Percentiles rank a stretch among this genome's conserved stretches.
phyloP scores from a whole-genome alignment of 306 rosid species.

The Prosopis cineraria region DNA sequence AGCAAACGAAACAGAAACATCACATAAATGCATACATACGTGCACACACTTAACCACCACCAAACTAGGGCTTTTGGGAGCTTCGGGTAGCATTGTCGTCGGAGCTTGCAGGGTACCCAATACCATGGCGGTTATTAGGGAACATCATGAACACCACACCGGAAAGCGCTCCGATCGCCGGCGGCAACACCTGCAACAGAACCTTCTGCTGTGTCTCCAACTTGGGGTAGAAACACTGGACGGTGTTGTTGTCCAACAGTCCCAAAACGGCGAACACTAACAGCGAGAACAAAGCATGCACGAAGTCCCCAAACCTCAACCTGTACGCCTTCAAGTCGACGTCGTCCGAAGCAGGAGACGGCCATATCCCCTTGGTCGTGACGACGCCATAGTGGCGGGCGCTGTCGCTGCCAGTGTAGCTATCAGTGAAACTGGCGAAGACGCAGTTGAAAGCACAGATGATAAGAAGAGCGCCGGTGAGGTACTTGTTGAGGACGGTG shows the following conservation, averaged over 20 bases:
- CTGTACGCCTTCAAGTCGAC: conserved; percentile 48
- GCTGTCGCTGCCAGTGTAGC: conserved; percentile 59
- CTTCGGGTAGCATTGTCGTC: neutral
- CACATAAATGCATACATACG: neutral
- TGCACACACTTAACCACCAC: neutral
- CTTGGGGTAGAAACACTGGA: conserved; percentile 66
- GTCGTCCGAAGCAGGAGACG: conserved; percentile 36
- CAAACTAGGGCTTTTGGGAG: conserved; percentile 18
- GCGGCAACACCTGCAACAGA: conserved; percentile 60
- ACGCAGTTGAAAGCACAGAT: conserved; percentile 56
- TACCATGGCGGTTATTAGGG: conserved; percentile 79
- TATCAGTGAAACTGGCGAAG: conserved; percentile 76
- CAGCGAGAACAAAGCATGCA: conserved; percentile 58
- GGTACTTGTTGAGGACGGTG: conserved; percentile 44
- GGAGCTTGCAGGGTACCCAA: conserved; percentile 60
- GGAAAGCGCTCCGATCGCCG: conserved; percentile 53
- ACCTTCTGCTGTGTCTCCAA: conserved; percentile 47
- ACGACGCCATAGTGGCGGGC: conserved; percentile 55
- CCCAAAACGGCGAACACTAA: conserved; percentile 61
- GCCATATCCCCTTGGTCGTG: conserved; percentile 68
- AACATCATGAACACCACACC: conserved; percentile 53
- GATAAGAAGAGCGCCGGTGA: conserved; percentile 39
- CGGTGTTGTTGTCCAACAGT: conserved; percentile 58
- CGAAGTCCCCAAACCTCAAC: conserved; percentile 63
- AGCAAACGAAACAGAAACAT: neutral